phyloP scores from a whole-genome alignment of 31 red algal genomes.

The Odonthalia washingtoniensis region DNA sequence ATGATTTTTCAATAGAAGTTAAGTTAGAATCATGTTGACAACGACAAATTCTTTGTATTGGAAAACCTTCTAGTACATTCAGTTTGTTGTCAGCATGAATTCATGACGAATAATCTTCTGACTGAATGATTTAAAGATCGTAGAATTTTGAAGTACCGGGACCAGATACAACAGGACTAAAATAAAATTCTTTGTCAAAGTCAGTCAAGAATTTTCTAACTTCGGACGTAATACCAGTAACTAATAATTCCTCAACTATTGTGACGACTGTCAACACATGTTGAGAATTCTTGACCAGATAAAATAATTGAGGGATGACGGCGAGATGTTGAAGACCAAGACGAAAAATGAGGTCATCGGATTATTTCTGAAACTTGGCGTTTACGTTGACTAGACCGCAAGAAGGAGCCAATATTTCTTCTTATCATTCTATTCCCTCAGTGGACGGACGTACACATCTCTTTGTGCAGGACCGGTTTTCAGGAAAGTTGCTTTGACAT shows the following conservation, averaged over 20 bases:
- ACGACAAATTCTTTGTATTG: too few species aligned
- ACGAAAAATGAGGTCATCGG: not conserved
- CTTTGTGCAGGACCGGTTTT: too few species aligned
- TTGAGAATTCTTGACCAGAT: not conserved
- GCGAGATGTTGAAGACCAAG: not conserved
- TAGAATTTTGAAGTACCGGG: too few species aligned
- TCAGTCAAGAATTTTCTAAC: not conserved
- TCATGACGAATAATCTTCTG: too few species aligned
- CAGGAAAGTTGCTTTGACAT: too few species aligned
- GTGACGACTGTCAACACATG: not conserved
- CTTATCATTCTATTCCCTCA: too few species aligned
- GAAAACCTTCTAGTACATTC: too few species aligned
- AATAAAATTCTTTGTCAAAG: not conserved
- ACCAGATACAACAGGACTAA: not conserved
- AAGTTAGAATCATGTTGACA: too few species aligned
- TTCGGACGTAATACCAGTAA: not conserved
- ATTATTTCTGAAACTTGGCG: conserved; percentile 20
- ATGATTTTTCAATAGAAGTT: too few species aligned
- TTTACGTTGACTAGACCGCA: conserved; percentile 37
- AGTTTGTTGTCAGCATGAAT: too few species aligned
- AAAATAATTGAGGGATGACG: conserved; percentile 13
- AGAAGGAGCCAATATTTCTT: conserved; percentile 27
- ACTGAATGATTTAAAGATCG: too few species aligned
- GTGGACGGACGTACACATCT: too few species aligned
- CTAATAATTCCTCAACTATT: conserved; percentile 7